Evolutionary conservation across 495 filamentous ascomycete species (phyloP), one percentile per base, ranked within the genome.

Genomic region (Aspergillus taichungensis): DNA sequence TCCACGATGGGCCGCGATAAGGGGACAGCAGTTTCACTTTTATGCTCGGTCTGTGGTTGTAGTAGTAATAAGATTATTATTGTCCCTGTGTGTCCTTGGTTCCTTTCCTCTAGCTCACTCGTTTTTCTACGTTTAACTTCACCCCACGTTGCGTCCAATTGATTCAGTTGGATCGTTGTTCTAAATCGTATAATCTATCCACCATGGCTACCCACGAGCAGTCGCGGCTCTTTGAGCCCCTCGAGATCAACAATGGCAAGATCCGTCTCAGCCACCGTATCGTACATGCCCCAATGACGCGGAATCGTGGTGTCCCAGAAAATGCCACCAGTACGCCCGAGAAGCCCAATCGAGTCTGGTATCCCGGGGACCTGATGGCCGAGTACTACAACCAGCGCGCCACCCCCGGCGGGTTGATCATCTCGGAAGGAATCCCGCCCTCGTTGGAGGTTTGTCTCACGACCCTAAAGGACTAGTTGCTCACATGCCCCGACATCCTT

Each of bases 341-440:
- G 24, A 60, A 59, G 30, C 62, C 60, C 13, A 73, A 73, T 56
- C 61, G 69, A 14, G 56, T 68, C 43, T 72, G 68, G 65, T 57
- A 64, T 31, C 68, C 72, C 13, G 68, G 68, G 9, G 61, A 71
- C 37, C 54, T 74, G 18, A 52, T 74, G n/a, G 60, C 59, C 45
- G 69, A 77, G 27, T 78, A 81, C 59, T 80, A 81, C 56, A 42
- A 54, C 1, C 77, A 82, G 46, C 66, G 76, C 7, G 62, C 76
- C 2, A 69, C 71, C 6, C 49, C 66, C 10, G 77, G 77, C 9
- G 72, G 73, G 1, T 50, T 81, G n/a, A 59, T 79, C 31, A 75
- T 81, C 32, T 67, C 67, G 5, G 75, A 79, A 54, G 77, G 70
- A 0, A 67, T 72, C n/a, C 63, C 69, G n/a, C 68, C 73, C 28